Conservation (phyloP, 441 rosid species). For the Dalechampia spathulata region DNA sequence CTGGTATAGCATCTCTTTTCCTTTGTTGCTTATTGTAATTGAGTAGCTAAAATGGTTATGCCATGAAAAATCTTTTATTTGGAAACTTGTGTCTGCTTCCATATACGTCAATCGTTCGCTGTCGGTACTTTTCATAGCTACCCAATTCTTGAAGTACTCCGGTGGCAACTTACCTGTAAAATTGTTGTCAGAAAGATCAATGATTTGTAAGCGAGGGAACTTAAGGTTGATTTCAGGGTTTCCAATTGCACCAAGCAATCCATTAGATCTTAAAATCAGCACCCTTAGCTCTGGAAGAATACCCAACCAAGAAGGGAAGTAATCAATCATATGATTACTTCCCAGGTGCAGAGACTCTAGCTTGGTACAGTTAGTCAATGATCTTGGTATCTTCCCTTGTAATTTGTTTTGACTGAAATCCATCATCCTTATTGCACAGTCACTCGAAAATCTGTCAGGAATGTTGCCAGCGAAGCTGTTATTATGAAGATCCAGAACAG, state of each 20-base stretch:
- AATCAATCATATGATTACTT: slow-evolving; percentile 18
- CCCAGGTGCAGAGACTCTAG: slow-evolving; percentile 15
- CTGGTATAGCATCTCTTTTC: slow-evolving; percentile 14
- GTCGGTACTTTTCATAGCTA: slow-evolving; percentile 39
- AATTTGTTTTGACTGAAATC: slow-evolving; percentile 13
- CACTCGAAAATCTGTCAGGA: neutral
- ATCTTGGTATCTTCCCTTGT: slow-evolving; percentile 6
- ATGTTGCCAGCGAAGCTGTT: slow-evolving; percentile 14
- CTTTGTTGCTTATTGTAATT: slow-evolving; percentile 25
- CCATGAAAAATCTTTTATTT: neutral
- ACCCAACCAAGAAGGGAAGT: slow-evolving; percentile 31
- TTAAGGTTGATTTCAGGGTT: slow-evolving; percentile 3
- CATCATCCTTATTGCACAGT: slow-evolving; percentile 2
- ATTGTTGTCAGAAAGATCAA: slow-evolving; percentile 56
- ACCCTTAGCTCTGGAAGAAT: slow-evolving; percentile 7
- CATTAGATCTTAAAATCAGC: slow-evolving; percentile 18
- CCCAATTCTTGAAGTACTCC: slow-evolving; percentile 36
- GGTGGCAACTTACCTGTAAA: slow-evolving; percentile 53
- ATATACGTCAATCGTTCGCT: slow-evolving; percentile 16
- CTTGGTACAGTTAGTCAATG: slow-evolving; percentile 17
- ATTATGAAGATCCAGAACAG: slow-evolving; percentile 2
- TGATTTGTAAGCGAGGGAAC: slow-evolving; percentile 33
- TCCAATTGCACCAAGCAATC: slow-evolving; percentile 11
- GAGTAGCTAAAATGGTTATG: slow-evolving; percentile 29
- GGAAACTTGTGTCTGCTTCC: neutral